Conservation (phyloP, 2,329 filamentous ascomycete genomes). For the Rhexocercosporidium sp. region DNA sequence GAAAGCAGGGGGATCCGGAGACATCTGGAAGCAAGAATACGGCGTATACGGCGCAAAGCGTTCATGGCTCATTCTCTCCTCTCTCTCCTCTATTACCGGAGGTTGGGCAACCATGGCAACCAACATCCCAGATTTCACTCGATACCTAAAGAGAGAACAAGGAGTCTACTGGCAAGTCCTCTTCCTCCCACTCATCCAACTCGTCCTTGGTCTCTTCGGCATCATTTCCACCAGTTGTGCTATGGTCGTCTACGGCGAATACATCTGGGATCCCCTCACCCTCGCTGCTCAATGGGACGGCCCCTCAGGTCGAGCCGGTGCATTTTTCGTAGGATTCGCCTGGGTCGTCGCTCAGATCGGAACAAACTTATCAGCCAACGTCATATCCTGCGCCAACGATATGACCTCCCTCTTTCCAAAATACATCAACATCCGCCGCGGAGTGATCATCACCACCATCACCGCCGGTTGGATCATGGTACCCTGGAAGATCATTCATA, state of each 20-base stretch:
- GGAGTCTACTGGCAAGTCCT: slow-evolving; percentile 38
- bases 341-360: slow-evolving; percentile 42
- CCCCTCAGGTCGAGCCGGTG: slow-evolving; percentile 38
- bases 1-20: slow-evolving; percentile 34
- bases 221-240: slow-evolving; percentile 40
- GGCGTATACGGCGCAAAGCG: slow-evolving; percentile 29
- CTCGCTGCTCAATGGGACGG: slow-evolving; percentile 35
- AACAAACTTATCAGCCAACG: slow-evolving; percentile 50
- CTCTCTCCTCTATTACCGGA: slow-evolving; percentile 36
- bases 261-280: slow-evolving; percentile 41
- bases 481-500: slow-evolving; percentile 53
- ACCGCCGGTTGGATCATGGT: slow-evolving; percentile 50
- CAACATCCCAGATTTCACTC: slow-evolving; percentile 42
- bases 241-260: slow-evolving; percentile 41
- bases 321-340: slow-evolving; percentile 40
- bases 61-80: slow-evolving; percentile 38
- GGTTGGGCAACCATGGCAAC: slow-evolving; percentile 39
- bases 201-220: slow-evolving; percentile 38
- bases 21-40: slow-evolving; percentile 37
- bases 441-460: slow-evolving; percentile 49
- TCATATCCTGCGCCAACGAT: slow-evolving; percentile 43
- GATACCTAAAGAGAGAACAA: slow-evolving; percentile 36
- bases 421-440: slow-evolving; percentile 56
- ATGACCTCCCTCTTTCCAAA: slow-evolving; percentile 55
- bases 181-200: slow-evolving; percentile 38